These are phyloP conservation scores for Irpex sp. DNA, from an alignment of 1,284 basidiomycete species.

Conservation along the genomic window DNA sequence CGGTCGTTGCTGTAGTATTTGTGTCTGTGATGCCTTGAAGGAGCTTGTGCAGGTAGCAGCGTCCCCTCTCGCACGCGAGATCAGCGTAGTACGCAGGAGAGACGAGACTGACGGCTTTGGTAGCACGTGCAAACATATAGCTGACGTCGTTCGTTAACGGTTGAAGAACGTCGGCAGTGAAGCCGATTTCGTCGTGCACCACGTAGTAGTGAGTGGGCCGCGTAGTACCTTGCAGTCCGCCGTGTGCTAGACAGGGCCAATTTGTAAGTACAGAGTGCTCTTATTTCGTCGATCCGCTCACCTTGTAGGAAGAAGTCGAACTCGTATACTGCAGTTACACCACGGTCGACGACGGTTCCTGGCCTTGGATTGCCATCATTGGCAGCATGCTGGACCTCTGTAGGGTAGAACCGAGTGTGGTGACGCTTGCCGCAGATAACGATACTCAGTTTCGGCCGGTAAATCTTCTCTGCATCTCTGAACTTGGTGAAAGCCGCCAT, in stretches of 20 bases:
- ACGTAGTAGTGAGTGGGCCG: constrained; percentile 76
- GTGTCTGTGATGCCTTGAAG: constrained; percentile 50
- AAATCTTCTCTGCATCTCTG: constrained; percentile 39
- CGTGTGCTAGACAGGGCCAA: constrained; percentile 21
- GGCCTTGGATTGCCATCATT: constrained; percentile 64
- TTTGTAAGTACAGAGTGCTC: background rate
- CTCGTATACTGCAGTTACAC: constrained; percentile 65
- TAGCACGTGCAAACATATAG: constrained; percentile 76
- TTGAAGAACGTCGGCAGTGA: constrained; percentile 67
- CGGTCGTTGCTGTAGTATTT: constrained; percentile 29
- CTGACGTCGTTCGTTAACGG: constrained; percentile 53
- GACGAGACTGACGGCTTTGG: constrained; percentile 76
- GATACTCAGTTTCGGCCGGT: constrained; percentile 68
- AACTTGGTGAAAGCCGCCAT: constrained; percentile 54
- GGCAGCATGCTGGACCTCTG: constrained; percentile 48
- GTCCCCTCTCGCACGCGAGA: constrained; percentile 72
- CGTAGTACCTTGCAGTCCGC: constrained; percentile 46
- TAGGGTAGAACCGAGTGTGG: constrained; percentile 81
- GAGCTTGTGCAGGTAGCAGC: constrained; percentile 69
- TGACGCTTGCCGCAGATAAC: constrained; percentile 82
- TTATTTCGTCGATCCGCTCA: background rate
- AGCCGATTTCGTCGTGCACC: constrained; percentile 68
- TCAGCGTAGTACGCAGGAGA: constrained; percentile 77
- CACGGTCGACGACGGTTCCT: constrained; percentile 71
- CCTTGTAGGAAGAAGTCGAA: constrained; percentile 75